Evolutionary conservation across 495 filamentous ascomycete species (phyloP).

Genomic region (Achaetomiella virescens): DNA sequence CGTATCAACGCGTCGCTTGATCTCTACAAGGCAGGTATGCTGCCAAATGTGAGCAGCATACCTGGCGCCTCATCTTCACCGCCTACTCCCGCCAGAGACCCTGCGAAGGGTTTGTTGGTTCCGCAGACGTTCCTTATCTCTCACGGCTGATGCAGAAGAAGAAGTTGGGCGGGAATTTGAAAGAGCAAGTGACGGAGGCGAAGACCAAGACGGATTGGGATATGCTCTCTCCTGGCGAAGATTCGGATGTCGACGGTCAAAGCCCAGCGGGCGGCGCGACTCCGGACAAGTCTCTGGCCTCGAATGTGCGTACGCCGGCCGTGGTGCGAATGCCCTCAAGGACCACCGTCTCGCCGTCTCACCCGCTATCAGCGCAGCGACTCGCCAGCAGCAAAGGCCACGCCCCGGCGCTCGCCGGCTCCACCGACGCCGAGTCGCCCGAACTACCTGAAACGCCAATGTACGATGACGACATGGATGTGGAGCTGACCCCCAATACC

Average conservation of each 20-base stretch:
- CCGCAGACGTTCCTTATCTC: constrained; percentile 67
- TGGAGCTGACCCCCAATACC: constrained; percentile 72
- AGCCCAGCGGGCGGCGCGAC: constrained; percentile 9
- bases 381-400: constrained; percentile 52
- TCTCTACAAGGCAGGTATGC: constrained; percentile 40
- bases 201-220: constrained; percentile 52
- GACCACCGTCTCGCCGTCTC: constrained; percentile 49
- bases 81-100: constrained; percentile 13
- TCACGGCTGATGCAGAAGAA: constrained; percentile 61
- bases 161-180: constrained; percentile 58
- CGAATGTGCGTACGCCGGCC: constrained; percentile 32
- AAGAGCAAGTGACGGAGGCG: constrained; percentile 52
- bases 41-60: constrained; percentile 38
- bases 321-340: constrained; percentile 53
- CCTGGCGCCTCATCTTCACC: constrained; percentile 21
- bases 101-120: constrained; percentile 45
- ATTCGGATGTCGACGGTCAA: constrained; percentile 37
- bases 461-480: constrained; percentile 47
- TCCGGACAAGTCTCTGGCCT: constrained; percentile 19
- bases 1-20: constrained; percentile 44
- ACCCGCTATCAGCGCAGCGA: constrained; percentile 35
- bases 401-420: constrained; percentile 10
- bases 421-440: constrained; percentile 9
- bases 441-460: constrained; percentile 36
- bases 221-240: constrained; percentile 43